A percentile compares a stretch with the other conserved stretches of the same genome.
Evolutionary conservation across 257 asterid species (phyloP).

Genomic region (Penstemon barbatus): DNA sequence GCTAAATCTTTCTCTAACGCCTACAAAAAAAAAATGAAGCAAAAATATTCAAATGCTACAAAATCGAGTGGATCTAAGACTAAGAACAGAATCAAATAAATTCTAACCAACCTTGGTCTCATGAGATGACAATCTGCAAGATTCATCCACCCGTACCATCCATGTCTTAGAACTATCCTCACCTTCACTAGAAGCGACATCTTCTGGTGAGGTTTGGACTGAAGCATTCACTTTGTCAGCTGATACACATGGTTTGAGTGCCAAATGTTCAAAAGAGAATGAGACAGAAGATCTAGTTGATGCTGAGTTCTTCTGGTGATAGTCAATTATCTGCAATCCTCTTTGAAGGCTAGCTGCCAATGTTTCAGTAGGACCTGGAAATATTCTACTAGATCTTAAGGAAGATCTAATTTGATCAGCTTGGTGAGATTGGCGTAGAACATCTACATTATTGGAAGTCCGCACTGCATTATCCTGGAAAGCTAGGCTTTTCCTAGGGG

Average conservation of each 20-base stretch:
- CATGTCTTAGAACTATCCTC: constrained; percentile 42
- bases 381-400: constrained; percentile 71
- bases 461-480: constrained; percentile 46
- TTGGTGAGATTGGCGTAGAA: constrained; percentile 41
- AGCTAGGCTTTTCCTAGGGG: constrained; percentile 58
- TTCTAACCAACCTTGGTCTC: constrained; percentile 36
- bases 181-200: constrained; percentile 33
- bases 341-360: constrained; percentile 89
- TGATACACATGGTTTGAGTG: constrained; percentile 57
- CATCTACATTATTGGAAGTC: constrained; percentile 39
- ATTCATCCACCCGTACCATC: constrained; percentile 38
- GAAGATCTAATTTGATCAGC: constrained; percentile 55
- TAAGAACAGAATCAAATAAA: constrained; percentile 16
- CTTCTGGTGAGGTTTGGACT: constrained; percentile 49
- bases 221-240: constrained; percentile 55
- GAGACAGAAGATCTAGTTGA: constrained; percentile 76
- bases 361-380: constrained; percentile 76
- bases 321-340: constrained; percentile 81
- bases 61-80: constrained; percentile 2
- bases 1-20: constrained; percentile 45
- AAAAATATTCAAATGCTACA: neutral
- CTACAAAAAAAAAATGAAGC: constrained; percentile 33
- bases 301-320: constrained; percentile 73
- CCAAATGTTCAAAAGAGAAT: constrained; percentile 87
- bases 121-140: constrained; percentile 28